Percentiles rank a stretch among this genome's conserved stretches.
phyloP scores from a whole-genome alignment of 306 rosid genomes.

The Pterocarpus santalinus region DNA sequence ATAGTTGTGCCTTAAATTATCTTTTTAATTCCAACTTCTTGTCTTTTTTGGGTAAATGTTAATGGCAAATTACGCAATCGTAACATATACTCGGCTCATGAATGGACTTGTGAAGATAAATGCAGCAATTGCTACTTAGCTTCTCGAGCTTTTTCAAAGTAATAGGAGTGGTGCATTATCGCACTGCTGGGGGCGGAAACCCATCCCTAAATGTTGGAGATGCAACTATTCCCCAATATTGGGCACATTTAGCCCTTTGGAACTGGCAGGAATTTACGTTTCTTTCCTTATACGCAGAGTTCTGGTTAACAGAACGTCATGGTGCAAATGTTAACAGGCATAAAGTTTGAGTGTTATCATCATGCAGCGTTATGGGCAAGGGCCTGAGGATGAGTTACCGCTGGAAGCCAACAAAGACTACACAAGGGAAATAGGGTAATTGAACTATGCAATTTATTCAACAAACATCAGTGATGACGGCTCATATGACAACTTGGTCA shows the following conservation, averaged over 20 bases:
- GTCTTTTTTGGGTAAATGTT: not conserved
- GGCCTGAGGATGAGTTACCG: constrained; percentile 45
- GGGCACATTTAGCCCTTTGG: constrained; percentile 59
- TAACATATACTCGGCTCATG: not conserved
- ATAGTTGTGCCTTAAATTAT: not conserved
- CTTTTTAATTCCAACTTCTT: too few species aligned
- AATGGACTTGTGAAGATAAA: constrained; percentile 37
- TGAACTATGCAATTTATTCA: constrained; percentile 45
- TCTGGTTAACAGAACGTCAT: not conserved
- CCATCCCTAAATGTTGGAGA: constrained; percentile 55
- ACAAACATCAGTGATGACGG: constrained; percentile 31
- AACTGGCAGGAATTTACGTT: constrained; percentile 54
- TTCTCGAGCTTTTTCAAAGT: constrained; percentile 6
- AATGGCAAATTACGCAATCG: not conserved
- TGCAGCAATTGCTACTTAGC: constrained; percentile 55
- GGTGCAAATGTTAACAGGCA: too few species aligned
- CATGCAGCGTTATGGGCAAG: constrained; percentile 55
- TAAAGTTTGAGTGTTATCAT: not conserved
- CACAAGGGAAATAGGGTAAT: constrained; percentile 50
- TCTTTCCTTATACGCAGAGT: not conserved
- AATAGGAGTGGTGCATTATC: constrained; percentile 63
- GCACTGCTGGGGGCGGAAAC: constrained; percentile 61
- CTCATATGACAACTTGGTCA: constrained; percentile 46
- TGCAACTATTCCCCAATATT: constrained; percentile 52
- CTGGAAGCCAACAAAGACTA: constrained; percentile 53